phyloP scores from a whole-genome alignment of 78 protist species.

The Dictyostelium capitatum region DNA sequence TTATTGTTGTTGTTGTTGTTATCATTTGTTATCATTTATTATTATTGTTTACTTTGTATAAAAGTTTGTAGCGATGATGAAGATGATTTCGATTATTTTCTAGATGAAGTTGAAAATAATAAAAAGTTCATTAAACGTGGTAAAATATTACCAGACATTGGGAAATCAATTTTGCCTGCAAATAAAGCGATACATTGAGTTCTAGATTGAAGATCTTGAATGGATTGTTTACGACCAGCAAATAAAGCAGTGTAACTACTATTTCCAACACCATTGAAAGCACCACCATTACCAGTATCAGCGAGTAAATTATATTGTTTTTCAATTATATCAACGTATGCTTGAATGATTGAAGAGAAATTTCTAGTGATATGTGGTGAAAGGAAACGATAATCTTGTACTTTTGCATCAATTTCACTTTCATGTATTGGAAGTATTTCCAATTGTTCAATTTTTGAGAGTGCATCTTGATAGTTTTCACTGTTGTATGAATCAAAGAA shows the following conservation, averaged over 20 bases:
- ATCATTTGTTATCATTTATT: too few relatives aligned
- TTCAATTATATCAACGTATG: slow-evolving; percentile 33
- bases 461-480: slow-evolving; percentile 40
- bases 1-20: too few relatives aligned
- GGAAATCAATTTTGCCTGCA: slow-evolving; percentile 78
- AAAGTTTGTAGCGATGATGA: background rate
- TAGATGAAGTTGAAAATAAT: too few relatives aligned
- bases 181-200: slow-evolving; percentile 33
- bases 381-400: slow-evolving; percentile 39
- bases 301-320: slow-evolving; percentile 10
- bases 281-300: background rate
- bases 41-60: background rate
- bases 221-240: slow-evolving; percentile 15
- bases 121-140: slow-evolving; percentile 61
- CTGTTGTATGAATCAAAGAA: slow-evolving; percentile 38
- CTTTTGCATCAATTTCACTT: slow-evolving; percentile 12
- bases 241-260: background rate
- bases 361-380: slow-evolving; percentile 36
- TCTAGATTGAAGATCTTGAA: slow-evolving; percentile 37
- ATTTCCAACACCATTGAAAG: background rate
- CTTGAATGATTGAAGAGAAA: slow-evolving; percentile 51
- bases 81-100: background rate
- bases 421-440: background rate
- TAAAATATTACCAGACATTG: slow-evolving; percentile 55
- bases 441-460: slow-evolving; percentile 10